A percentile compares a stretch with the other conserved stretches of the same genome.
Conservation (phyloP, 1,139 yeast species). For the Blastobotrys persicus region DNA sequence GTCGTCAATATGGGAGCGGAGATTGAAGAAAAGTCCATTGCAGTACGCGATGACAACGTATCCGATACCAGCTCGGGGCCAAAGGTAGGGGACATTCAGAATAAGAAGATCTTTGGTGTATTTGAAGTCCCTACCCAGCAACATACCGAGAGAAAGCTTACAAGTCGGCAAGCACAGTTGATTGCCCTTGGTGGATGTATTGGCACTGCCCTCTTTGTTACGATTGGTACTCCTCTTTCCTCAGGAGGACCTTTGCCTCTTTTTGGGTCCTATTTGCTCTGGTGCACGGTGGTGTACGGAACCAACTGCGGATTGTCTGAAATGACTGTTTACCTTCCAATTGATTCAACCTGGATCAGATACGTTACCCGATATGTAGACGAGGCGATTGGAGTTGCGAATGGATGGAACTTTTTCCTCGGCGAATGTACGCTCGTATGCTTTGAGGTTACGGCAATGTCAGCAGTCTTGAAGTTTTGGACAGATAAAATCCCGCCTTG, state of each 20-base stretch:
- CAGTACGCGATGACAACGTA: neutral
- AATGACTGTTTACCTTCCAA: conserved; percentile 77
- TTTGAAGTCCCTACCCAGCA: conserved; percentile 5
- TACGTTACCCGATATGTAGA: conserved; percentile 57
- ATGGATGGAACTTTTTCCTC: conserved; percentile 79
- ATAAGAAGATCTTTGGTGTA: neutral
- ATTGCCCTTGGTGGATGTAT: conserved; percentile 84
- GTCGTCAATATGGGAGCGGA: neutral
- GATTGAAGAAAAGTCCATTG: conserved; percentile 1
- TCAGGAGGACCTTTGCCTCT: conserved; percentile 79
- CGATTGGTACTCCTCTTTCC: conserved; percentile 66
- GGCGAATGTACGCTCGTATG: conserved; percentile 76
- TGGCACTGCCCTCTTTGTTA: conserved; percentile 77
- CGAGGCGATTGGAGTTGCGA: conserved; percentile 73
- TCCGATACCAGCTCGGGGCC: neutral
- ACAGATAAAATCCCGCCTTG: conserved; percentile 11
- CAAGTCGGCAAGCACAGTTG: conserved; percentile 54
- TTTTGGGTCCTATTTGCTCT: conserved; percentile 52
- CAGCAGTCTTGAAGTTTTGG: conserved; percentile 10
- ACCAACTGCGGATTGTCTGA: conserved; percentile 76
- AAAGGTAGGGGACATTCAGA: neutral
- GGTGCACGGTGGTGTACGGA: conserved; percentile 47
- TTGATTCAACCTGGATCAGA: conserved; percentile 51
- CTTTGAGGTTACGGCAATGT: conserved; percentile 73
- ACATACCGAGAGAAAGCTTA: conserved; percentile 24